A percentile compares a stretch with the other conserved stretches of the same genome.
These are phyloP conservation scores for Scenedesmus sp. DNA, from an alignment of 163 green algal genomes.

Conservation along the genomic window DNA sequence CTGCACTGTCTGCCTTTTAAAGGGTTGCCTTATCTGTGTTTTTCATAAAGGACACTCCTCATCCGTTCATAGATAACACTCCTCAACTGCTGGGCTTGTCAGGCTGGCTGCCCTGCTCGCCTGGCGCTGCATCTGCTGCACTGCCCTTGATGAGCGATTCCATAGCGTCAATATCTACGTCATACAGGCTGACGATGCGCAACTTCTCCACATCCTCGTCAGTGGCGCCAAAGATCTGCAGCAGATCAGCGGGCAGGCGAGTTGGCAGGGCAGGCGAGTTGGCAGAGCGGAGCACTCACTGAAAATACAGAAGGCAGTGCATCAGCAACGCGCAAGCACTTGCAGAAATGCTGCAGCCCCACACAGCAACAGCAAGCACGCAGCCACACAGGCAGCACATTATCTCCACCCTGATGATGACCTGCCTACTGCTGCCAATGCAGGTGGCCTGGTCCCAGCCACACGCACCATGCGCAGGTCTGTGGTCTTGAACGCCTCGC, in stretches of 20 bases:
- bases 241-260: background rate
- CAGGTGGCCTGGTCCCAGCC: no score
- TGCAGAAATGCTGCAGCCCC: constrained; percentile 1
- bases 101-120: constrained; percentile 3
- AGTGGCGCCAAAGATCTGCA: constrained; percentile 86
- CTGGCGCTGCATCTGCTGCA: constrained; percentile 20
- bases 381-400: no score
- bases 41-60: no score
- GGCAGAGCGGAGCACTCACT: background rate
- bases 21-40: no score
- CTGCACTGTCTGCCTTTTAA: no score
- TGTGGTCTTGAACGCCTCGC: constrained; percentile 61
- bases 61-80: background rate
- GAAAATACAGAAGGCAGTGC: background rate
- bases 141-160: constrained; percentile 17
- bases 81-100: background rate
- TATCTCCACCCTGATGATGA: no score
- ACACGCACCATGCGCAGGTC: constrained; percentile 62
- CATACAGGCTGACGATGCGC: constrained; percentile 77
- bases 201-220: constrained; percentile 78
- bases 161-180: constrained; percentile 69
- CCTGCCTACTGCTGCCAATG: no score
- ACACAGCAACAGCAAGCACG: background rate
- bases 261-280: background rate
- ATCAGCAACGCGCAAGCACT: background rate